Conservation (phyloP, 352 stramenopile species). For the Globisporangium parvum region DNA sequence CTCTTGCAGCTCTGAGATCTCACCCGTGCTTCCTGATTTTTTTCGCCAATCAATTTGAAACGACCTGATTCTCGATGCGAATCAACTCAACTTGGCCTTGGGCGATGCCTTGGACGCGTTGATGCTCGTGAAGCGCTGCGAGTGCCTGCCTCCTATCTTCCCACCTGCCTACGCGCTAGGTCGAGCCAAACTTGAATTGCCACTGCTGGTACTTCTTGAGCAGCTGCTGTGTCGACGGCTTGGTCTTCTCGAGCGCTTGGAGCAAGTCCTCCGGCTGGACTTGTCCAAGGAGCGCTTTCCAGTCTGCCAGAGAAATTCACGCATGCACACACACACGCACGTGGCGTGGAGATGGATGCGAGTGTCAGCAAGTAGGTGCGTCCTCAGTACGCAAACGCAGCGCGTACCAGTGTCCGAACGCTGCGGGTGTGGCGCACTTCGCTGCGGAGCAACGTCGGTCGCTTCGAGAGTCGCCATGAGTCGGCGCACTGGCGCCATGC, state of each 20-base stretch:
- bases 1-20: too few species aligned
- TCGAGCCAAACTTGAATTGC: slow-evolving; percentile 76
- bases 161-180: slow-evolving; percentile 9
- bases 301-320: slow-evolving; percentile 20
- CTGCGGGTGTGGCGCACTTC: slow-evolving; percentile 13
- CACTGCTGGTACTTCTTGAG: slow-evolving; percentile 79
- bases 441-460: slow-evolving; percentile 15
- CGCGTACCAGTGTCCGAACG: background rate
- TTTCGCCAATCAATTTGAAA: too few species aligned
- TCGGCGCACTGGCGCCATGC: slow-evolving; percentile 71
- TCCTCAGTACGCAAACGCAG: background rate
- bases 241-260: slow-evolving; percentile 64
- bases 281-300: slow-evolving; percentile 51
- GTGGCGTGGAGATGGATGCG: too few species aligned
- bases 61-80: too few species aligned
- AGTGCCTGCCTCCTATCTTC: too few species aligned
- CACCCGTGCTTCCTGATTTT: too few species aligned
- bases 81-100: too few species aligned
- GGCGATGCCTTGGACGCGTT: too few species aligned
- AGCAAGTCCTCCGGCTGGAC: slow-evolving; percentile 51
- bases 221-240: slow-evolving; percentile 68
- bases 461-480: slow-evolving; percentile 64
- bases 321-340: too few species aligned
- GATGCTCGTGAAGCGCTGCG: too few species aligned
- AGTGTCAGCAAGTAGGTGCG: too few species aligned